phyloP scores from a whole-genome alignment of 345 rosid genomes.

The Citrus mangshanensis region DNA sequence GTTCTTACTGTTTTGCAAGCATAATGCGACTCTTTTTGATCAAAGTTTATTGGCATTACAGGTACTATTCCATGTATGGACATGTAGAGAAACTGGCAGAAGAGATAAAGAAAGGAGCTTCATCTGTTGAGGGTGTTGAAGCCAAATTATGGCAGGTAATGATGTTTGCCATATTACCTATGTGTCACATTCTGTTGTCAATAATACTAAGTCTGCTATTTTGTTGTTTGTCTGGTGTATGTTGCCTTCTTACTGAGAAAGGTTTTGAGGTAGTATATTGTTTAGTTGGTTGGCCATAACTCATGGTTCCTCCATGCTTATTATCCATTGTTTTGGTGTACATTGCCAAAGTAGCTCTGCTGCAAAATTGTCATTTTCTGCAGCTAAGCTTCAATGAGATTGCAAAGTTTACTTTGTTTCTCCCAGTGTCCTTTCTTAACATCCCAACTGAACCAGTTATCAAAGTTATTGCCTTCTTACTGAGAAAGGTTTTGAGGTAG shows the following conservation, averaged over 20 bases:
- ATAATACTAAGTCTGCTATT: not conserved
- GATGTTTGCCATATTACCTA: not conserved
- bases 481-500: not conserved
- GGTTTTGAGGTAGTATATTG: not conserved
- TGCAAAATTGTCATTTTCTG: not conserved
- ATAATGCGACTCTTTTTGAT: conserved; percentile 9
- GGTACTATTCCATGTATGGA: conserved; percentile 97
- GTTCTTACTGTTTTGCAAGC: not conserved
- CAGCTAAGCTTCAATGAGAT: not conserved
- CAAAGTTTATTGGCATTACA: conserved; percentile 24
- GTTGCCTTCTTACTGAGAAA: not conserved
- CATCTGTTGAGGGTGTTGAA: conserved; percentile 95
- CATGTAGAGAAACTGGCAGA: conserved; percentile 92
- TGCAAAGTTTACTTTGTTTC: not conserved
- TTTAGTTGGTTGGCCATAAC: not conserved
- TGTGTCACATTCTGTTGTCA: not conserved
- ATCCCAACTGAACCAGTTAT: too few relatives aligned
- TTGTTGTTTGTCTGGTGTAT: not conserved
- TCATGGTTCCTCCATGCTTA: not conserved
- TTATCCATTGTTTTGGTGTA: too few relatives aligned
- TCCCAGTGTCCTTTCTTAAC: too few relatives aligned
- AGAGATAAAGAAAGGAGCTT: conserved; percentile 88
- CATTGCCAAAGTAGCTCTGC: not conserved
- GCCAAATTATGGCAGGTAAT: conserved; percentile 90
- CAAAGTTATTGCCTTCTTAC: not conserved